Base-by-base conservation (phyloP, 1,284 basidiomycete species). In the Naganishia sp. region DNA sequence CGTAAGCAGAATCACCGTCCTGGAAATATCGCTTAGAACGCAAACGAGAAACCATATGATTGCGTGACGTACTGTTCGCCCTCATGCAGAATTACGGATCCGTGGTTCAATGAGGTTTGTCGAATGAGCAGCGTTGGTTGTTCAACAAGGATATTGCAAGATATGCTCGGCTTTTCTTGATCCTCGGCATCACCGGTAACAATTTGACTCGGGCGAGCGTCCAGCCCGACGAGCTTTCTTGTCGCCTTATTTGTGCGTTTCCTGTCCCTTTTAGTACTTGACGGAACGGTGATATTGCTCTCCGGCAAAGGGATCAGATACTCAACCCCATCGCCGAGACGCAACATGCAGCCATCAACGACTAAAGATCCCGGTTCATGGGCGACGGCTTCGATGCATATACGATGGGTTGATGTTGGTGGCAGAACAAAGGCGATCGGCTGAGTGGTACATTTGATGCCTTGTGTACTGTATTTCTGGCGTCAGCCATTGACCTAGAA, bases 11-110 rank as follows among this genome's bases (percentile, higher is more conserved):
- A 98, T 87, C 0, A 81, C 85, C 1, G 89, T 89, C 73, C 92
- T 95, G 71, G 25, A 32, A 2, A 35, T 13, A 39, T 9, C 7
- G 13, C 10, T 39, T 13, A 39, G 35, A 17, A 1, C 3, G 1
- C 42, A 10, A 49, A 32, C 46, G 45, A 18, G 23, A 21, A 32
- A n/a, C 15, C 41, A 10, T 21, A 17, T 25, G 11, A 6, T 21
- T 13, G 23, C 55, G 61, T 15, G 3, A 80, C 86, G 68, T 69
- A 92, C 90, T 81, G 86, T 82, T 99, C 95, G 50, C 95, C 95
- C 63, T 95, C 87, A 74, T 93, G 95, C 61, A 99, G 81, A 89
- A 95, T 94, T 32, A 97, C 82, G 0, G 92, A 91, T 2, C 92
- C 92, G 73, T 95, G 90, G 0, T 88, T 92, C 18, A 96, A 81